A percentile compares a stretch with the other conserved stretches of the same genome.
These are phyloP conservation scores for Fusarium sp. DNA, from an alignment of 2,329 filamentous ascomycete species.

Conservation along the genomic window DNA sequence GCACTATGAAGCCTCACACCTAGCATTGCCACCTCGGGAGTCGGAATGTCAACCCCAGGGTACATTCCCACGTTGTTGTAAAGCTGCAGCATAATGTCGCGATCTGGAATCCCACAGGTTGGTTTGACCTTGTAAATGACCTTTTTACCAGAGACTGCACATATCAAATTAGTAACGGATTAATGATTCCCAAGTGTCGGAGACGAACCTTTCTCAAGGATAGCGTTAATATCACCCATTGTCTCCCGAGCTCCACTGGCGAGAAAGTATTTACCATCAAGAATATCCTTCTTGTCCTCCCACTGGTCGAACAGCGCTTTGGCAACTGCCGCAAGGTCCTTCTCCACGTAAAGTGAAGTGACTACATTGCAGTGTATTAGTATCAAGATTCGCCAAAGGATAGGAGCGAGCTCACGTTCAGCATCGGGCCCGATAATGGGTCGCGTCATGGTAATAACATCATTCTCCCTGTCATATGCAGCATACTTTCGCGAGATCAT, in stretches of 20 bases:
- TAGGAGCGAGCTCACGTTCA: background rate
- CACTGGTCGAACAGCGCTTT: conserved; percentile 27
- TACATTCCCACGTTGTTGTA: conserved; percentile 29
- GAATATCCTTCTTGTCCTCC: conserved; percentile 8
- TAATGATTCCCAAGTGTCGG: accelerated
- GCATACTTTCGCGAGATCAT: conserved; percentile 30
- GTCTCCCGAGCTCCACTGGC: conserved; percentile 26
- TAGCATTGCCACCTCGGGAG: conserved; percentile 6
- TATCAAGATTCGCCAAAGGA: background rate
- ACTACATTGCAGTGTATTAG: background rate
- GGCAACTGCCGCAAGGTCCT: conserved; percentile 12
- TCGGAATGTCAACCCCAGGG: conserved; percentile 13
- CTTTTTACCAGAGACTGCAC: conserved; percentile 22
- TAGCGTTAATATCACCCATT: conserved; percentile 20
- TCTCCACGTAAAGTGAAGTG: conserved; percentile 27
- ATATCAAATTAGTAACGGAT: background rate
- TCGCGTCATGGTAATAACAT: conserved; percentile 26
- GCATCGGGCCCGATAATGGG: conserved; percentile 27
- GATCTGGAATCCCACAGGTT: conserved; percentile 23
- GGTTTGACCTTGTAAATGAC: conserved; percentile 22
- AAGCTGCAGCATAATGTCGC: conserved; percentile 21
- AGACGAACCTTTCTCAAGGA: conserved; percentile 11
- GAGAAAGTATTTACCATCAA: conserved; percentile 22
- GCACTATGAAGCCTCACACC: conserved; percentile 18
- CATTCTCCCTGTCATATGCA: conserved; percentile 8